These are phyloP conservation scores for Naganishia kalamii DNA, from an alignment of 768 basidiomycete species.

Conservation along the genomic window DNA sequence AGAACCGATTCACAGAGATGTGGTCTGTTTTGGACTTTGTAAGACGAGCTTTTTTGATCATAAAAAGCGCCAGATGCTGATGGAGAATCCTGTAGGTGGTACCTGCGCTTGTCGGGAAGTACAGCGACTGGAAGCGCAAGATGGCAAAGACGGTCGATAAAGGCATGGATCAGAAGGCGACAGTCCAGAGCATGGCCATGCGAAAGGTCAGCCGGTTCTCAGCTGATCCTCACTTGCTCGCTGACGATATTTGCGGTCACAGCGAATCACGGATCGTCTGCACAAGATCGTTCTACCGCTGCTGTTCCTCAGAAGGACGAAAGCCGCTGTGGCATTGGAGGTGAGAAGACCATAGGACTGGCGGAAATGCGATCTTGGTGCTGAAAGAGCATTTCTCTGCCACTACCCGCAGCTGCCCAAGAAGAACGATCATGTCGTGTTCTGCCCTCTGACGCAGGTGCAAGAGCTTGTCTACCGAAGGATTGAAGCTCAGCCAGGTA, in stretches of 20 bases:
- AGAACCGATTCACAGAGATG: conserved; percentile 83
- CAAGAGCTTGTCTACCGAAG: conserved; percentile 71
- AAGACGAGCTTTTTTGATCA: conserved; percentile 37
- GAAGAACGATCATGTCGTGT: conserved; percentile 86
- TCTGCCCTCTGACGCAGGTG: conserved; percentile 71
- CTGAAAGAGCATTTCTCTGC: too few species aligned
- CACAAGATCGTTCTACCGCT: conserved; percentile 56
- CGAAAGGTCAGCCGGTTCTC: conserved; percentile 32
- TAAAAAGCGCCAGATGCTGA: conserved; percentile 23
- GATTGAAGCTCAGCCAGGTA: conserved; percentile 50
- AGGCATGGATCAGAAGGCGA: conserved; percentile 41
- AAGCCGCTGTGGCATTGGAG: conserved; percentile 37
- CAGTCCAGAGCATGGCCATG: conserved; percentile 30
- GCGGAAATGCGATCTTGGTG: too few species aligned
- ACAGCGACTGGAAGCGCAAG: conserved; percentile 68
- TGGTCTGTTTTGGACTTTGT: conserved; percentile 92
- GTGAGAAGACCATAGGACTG: conserved; percentile 27
- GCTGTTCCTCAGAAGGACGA: conserved; percentile 68
- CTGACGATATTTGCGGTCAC: not conserved
- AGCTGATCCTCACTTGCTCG: not conserved
- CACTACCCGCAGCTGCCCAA: conserved; percentile 59
- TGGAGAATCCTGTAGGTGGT: conserved; percentile 39
- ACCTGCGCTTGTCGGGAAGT: conserved; percentile 67
- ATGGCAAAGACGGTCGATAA: conserved; percentile 50
- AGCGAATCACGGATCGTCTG: not conserved